phyloP scores from a whole-genome alignment of 768 basidiomycete genomes.

The Dioszegia hungarica region DNA sequence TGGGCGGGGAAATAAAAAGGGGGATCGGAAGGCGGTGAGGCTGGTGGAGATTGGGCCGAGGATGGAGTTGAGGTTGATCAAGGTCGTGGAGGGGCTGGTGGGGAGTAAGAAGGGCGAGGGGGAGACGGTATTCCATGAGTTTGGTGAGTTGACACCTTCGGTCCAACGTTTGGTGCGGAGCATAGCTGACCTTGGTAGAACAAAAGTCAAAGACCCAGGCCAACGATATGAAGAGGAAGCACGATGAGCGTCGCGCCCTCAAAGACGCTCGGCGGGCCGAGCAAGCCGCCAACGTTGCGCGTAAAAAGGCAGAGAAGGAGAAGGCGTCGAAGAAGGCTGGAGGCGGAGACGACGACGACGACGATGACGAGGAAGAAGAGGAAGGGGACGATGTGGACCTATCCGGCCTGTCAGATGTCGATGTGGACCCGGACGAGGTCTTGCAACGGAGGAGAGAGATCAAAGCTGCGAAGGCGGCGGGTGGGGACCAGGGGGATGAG shows the following conservation, averaged over 20 bases:
- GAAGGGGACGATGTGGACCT: conserved; percentile 47
- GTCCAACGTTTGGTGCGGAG: not conserved
- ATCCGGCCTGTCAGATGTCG: conserved; percentile 51
- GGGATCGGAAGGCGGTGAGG: conserved; percentile 81
- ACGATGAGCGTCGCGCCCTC: conserved; percentile 70
- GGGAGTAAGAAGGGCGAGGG: conserved; percentile 70
- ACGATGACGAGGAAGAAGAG: conserved; percentile 30
- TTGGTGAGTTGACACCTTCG: conserved; percentile 58
- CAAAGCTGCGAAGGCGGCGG: conserved; percentile 49
- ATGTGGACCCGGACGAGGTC: conserved; percentile 48
- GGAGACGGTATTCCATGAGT: conserved; percentile 86
- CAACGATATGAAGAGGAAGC: conserved; percentile 63
- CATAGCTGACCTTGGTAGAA: conserved; percentile 54
- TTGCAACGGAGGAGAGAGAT: conserved; percentile 20
- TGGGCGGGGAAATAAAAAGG: conserved; percentile 88
- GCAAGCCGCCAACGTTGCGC: conserved; percentile 82
- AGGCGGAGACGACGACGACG: conserved; percentile 15
- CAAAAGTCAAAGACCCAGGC: conserved; percentile 80
- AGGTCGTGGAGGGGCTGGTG: conserved; percentile 88
- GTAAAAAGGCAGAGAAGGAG: conserved; percentile 60
- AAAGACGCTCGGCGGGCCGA: conserved; percentile 75
- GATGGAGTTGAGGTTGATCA: conserved; percentile 86
- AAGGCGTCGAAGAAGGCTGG: conserved; percentile 29
- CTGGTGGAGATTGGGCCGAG: conserved; percentile 92
- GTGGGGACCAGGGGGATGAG: conserved; percentile 49